Evolutionary conservation across 116 monocot species (phyloP).

Genomic region (Posidonia oceanica): DNA sequence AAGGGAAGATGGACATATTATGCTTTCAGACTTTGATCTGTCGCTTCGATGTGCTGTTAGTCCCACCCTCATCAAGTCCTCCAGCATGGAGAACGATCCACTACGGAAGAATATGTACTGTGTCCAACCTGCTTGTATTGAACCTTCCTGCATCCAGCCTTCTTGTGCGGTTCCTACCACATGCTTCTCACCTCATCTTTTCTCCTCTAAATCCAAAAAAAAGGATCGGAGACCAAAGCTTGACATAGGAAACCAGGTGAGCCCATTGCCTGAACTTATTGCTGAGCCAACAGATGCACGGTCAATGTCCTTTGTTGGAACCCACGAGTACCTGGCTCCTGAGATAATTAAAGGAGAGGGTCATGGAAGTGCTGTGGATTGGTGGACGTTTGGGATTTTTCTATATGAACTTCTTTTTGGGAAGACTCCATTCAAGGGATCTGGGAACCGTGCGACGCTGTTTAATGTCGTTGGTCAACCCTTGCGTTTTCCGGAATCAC

Average conservation of each 20-base stretch:
- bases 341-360: constrained; percentile 81
- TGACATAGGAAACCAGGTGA: constrained; percentile 49
- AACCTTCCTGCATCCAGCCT: constrained; percentile 66
- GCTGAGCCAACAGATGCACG: constrained; percentile 65
- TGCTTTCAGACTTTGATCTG: constrained; percentile 81
- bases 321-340: constrained; percentile 64
- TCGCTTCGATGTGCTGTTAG: constrained; percentile 58
- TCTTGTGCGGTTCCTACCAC: constrained; percentile 43
- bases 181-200: constrained; percentile 56
- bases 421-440: constrained; percentile 66
- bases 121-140: constrained; percentile 48
- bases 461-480: constrained; percentile 72
- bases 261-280: constrained; percentile 58
- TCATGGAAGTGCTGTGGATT: constrained; percentile 72
- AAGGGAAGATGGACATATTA: constrained; percentile 43
- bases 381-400: constrained; percentile 78
- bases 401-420: constrained; percentile 59
- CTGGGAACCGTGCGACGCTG: constrained; percentile 54
- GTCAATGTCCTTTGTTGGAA: constrained; percentile 77
- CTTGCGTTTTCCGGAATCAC: constrained; percentile 51
- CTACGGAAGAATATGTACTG: constrained; percentile 31
- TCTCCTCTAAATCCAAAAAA: constrained; percentile 52
- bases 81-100: constrained; percentile 22
- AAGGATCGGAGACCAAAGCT: constrained; percentile 35
- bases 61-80: constrained; percentile 53